Evolutionary conservation across 768 basidiomycete species (phyloP).

Genomic region (Chiua virens): DNA sequence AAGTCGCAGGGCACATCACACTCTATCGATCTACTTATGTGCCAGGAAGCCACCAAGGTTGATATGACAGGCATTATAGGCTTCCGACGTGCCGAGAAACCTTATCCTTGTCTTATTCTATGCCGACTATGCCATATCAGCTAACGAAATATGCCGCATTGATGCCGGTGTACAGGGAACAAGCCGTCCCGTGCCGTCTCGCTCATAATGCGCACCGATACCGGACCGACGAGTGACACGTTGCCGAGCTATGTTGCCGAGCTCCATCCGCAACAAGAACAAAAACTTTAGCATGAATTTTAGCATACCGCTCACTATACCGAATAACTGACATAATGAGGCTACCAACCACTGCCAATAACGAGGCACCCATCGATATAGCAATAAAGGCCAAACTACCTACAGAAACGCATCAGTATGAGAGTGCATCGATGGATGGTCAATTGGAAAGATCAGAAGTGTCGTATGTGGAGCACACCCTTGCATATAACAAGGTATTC

Average conservation of each 20-base stretch:
- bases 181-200: slow-evolving; percentile 1
- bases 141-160: too few species aligned
- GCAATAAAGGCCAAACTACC: background rate
- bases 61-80: slow-evolving; percentile 4
- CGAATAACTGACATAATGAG: background rate
- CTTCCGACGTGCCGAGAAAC: slow-evolving; percentile 18
- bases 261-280: background rate
- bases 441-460: slow-evolving; percentile 28
- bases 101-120: slow-evolving; percentile 5
- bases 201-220: background rate
- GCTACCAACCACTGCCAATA: background rate
- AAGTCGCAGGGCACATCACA: background rate
- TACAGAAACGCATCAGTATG: slow-evolving; percentile 10
- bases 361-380: background rate
- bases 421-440: background rate
- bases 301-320: background rate
- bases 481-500: slow-evolving; percentile 53
- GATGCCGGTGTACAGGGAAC: background rate
- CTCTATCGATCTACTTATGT: slow-evolving; percentile 14
- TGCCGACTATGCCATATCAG: slow-evolving; percentile 1
- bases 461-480: slow-evolving; percentile 82
- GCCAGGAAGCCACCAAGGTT: background rate
- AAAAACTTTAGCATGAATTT: too few species aligned
- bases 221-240: background rate
- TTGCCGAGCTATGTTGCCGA: background rate